A percentile compares a stretch with the other conserved stretches of the same genome.
Evolutionary conservation across 1,139 yeast genomes (phyloP).

Genomic region (Diutina sp.): DNA sequence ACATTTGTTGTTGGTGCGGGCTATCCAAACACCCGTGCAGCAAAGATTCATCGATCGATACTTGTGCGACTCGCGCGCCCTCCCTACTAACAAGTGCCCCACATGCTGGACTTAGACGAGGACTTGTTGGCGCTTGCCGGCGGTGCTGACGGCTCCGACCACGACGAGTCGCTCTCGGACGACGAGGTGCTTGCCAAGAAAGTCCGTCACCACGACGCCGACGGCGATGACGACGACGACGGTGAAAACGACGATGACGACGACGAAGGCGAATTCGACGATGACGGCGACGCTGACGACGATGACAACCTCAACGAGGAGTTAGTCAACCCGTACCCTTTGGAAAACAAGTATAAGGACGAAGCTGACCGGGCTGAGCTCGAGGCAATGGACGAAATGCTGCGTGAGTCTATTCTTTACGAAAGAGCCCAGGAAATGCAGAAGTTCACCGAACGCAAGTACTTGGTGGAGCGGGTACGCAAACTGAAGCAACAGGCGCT

Average conservation of each 20-base stretch:
- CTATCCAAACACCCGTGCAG: background rate
- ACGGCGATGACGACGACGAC: constrained; percentile 12
- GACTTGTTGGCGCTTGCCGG: constrained; percentile 90
- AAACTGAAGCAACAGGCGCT: constrained; percentile 32
- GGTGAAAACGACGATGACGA: constrained; percentile 13
- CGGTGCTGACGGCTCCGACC: constrained; percentile 26
- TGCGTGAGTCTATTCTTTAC: constrained; percentile 79
- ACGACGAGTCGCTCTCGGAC: constrained; percentile 9
- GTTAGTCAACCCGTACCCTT: constrained; percentile 69
- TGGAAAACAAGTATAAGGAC: constrained; percentile 83
- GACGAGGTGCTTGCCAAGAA: constrained; percentile 8
- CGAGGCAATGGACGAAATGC: constrained; percentile 76
- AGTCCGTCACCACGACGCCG: constrained; percentile 9
- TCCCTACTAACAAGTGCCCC: background rate
- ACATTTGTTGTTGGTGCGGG: background rate
- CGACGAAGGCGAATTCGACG: constrained; percentile 17
- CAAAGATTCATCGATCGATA: background rate
- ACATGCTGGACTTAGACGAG: constrained; percentile 65
- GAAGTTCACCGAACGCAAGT: constrained; percentile 67
- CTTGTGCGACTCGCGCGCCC: background rate
- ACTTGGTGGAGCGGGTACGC: constrained; percentile 69
- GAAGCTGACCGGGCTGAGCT: constrained; percentile 60
- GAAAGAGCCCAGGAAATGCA: constrained; percentile 92
- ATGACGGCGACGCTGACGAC: constrained; percentile 13
- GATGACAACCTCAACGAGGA: constrained; percentile 11